Evolutionary conservation across 768 basidiomycete species (phyloP), one percentile per base, ranked within the genome.

Genomic region (Collybia mongolica): DNA sequence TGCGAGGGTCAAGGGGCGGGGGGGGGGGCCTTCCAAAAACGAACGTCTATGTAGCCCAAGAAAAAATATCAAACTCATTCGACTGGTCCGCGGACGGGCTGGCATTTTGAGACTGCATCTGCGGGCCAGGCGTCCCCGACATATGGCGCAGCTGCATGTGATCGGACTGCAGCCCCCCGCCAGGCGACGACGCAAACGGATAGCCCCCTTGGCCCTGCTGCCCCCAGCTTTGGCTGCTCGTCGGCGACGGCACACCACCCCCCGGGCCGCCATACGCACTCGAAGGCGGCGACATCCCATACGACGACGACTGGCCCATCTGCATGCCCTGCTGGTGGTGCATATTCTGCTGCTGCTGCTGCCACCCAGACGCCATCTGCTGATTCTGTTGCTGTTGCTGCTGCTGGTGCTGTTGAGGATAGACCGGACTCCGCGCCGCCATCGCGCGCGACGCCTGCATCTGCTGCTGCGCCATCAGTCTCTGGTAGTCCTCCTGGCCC

Each of bases 401-500:
- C 22, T 52, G 44, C 32, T 56, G 55, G 3, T 51, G 52, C 12
- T 69, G 71, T 56, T 61, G 65, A 39, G 61, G 69, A 63, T 70
- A 74, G 1, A 57, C 67, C 1, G 70, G 71, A 48, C 67, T 70
- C 45, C 63, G 63, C 17, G 64, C 64, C 68, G 73, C 66, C 48
- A 55, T 64, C 44, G n/a, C n/a, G n/a, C 74, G 65, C 57, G 71
- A 63, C 24, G 65, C 45, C 17, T 37, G 45, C 8, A 28, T 28
- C 49, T 60, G 60, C 52, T 62, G 61, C 49, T 57, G 54, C 59
- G 70, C 51, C 62, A 82, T 65, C 73, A 81, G 75, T 63, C 83
- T 68, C 59, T 81, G 79, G 48, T 82, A 82, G 39, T 77, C 83
- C 44, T 83, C 81, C 39, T 75, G 76, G 5, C 73, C 71, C 54